Evolutionary conservation across 2,329 filamentous ascomycete genomes (phyloP), one percentile per base, ranked within the genome.

Genomic region (Penicillium verrucosum): DNA sequence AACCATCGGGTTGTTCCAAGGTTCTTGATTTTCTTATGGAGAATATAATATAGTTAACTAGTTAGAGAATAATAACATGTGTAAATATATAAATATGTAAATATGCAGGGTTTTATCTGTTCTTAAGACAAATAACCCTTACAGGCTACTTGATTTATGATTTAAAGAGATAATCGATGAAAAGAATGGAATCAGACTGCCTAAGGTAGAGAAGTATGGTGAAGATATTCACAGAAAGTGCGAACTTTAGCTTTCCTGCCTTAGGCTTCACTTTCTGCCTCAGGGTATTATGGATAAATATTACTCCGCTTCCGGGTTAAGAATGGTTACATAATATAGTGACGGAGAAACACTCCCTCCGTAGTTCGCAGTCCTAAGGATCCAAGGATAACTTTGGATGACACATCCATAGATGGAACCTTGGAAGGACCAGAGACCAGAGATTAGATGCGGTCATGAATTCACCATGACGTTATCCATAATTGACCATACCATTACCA

Each of bases 391-490:
- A 32, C 27, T 21, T 21, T 32, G 30, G 30, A 12, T 32, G 30
- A 14, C 21, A 21, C 21, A 21, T 21, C 21, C 21, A 21, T 21
- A 3, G 21, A 21, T 21, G 21, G 21, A 21, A 21, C 21, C 3
- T 21, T 21, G 21, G 21, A 21, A 21, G 21, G 21, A 21, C 21
- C 21, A 21, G 21, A 21, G 21, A 21, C 21, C 21, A 21, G 21
- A 21, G 21, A 21, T 21, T 21, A 21, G 21, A 21, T 21, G 21
- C 1, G 21, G 21, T 32, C 30, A 54, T 62, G 59, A 56, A 54
- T 54, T 56, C 60, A 61, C 61, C 5, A 61, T 63, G 60, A 61
- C 56, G 58, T 47, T 47, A 43, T 29, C 6, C 25, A 42, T 43
- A 11, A n/a, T 18, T 43, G 9, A 38, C 25, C 14, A 16, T 34